These are phyloP conservation scores for Rauvolfia tetraphylla DNA, from an alignment of 257 asterid species.

Conservation along the genomic window DNA sequence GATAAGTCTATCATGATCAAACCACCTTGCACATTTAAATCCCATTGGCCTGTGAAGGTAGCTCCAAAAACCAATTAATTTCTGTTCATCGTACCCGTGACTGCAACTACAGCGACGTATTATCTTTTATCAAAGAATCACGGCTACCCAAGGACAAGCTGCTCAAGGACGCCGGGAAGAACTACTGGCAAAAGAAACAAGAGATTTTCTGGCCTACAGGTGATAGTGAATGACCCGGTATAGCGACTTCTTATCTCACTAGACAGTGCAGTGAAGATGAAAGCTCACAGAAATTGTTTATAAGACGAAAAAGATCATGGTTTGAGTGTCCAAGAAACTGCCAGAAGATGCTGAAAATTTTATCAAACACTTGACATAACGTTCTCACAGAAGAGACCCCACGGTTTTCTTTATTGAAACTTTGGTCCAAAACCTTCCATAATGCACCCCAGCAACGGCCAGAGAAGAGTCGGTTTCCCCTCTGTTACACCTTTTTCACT, in stretches of 20 bases:
- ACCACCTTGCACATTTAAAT: too few species aligned
- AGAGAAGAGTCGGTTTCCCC: background rate
- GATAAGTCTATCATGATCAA: too few species aligned
- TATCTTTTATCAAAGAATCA: background rate
- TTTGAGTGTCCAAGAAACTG: background rate
- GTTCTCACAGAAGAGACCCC: background rate
- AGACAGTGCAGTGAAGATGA: background rate
- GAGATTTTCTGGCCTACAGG: background rate
- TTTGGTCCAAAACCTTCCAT: constrained; percentile 6
- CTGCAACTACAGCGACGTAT: background rate
- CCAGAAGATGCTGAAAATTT: background rate
- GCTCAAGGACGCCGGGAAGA: background rate
- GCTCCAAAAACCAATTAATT: background rate
- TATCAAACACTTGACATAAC: constrained; percentile 7
- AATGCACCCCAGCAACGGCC: constrained; percentile 7
- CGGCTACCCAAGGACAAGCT: background rate
- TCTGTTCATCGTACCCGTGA: background rate
- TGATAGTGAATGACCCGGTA: background rate
- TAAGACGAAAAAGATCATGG: background rate
- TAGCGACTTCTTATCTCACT: background rate
- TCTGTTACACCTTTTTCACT: constrained; percentile 3
- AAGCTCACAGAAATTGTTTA: background rate
- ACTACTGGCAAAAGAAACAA: background rate
- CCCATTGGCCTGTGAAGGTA: background rate
- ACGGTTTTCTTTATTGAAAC: constrained; percentile 3